A percentile compares a stretch with the other conserved stretches of the same genome.
Evolutionary conservation across 805 yeast species (phyloP).

Genomic region (Candida xyloterini): DNA sequence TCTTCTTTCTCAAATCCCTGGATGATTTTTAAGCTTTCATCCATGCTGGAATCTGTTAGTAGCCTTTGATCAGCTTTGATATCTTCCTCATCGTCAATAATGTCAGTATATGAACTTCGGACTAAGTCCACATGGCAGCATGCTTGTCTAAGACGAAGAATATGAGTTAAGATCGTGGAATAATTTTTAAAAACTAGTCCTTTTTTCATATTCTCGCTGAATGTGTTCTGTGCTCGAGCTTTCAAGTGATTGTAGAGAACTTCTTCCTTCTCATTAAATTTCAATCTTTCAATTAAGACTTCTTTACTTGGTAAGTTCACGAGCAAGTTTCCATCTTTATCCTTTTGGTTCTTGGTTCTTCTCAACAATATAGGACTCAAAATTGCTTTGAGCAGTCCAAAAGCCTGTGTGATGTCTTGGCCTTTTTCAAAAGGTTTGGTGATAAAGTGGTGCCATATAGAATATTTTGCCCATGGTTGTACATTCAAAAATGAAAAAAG

Average conservation of each 20-base stretch:
- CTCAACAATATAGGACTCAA: slow-evolving; percentile 79
- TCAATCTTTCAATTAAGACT: slow-evolving; percentile 63
- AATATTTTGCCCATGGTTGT: slow-evolving; percentile 87
- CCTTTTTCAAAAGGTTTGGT: slow-evolving; percentile 74
- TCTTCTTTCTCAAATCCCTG: slow-evolving; percentile 26
- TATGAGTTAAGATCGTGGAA: slow-evolving; percentile 77
- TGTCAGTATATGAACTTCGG: slow-evolving; percentile 34
- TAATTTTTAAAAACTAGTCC: slow-evolving; percentile 74
- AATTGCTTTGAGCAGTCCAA: slow-evolving; percentile 80
- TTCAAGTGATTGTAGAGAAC: slow-evolving; percentile 67
- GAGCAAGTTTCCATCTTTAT: slow-evolving; percentile 64
- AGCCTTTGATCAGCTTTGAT: slow-evolving; percentile 18
- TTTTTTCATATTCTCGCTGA: slow-evolving; percentile 52
- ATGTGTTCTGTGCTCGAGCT: slow-evolving; percentile 60
- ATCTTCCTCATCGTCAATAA: slow-evolving; percentile 45
- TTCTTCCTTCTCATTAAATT: slow-evolving; percentile 64
- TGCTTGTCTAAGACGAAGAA: slow-evolving; percentile 77
- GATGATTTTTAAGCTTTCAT: slow-evolving; percentile 25
- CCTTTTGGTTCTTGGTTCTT: slow-evolving; percentile 83
- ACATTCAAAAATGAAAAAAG: slow-evolving; percentile 67
- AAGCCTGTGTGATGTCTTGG: slow-evolving; percentile 64
- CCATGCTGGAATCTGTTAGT: slow-evolving; percentile 10
- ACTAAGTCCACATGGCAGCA: slow-evolving; percentile 82
- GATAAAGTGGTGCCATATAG: slow-evolving; percentile 85
- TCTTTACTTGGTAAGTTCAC: slow-evolving; percentile 77